Evolutionary conservation across 495 filamentous ascomycete genomes (phyloP).

Genomic region (Penicillium chermesinum): DNA sequence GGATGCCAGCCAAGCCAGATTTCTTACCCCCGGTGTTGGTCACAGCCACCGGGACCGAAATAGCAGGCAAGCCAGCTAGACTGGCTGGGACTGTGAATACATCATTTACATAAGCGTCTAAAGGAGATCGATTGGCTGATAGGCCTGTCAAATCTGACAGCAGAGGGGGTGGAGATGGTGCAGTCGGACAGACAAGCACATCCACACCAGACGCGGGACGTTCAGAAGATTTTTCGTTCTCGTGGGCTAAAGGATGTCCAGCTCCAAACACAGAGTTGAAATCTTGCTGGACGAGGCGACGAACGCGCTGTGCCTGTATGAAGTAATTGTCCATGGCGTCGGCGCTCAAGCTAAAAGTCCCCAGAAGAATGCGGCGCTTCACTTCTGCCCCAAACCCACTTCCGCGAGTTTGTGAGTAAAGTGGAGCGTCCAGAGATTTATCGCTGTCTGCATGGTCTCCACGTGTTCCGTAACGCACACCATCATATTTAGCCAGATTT

Average conservation of each 20-base stretch:
- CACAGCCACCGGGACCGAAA: slow-evolving; percentile 68
- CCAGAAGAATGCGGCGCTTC: slow-evolving; percentile 76
- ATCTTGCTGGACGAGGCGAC: slow-evolving; percentile 75
- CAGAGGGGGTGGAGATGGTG: slow-evolving; percentile 69
- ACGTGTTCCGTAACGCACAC: slow-evolving; percentile 77
- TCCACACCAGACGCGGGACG: slow-evolving; percentile 59
- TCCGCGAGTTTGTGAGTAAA: slow-evolving; percentile 72
- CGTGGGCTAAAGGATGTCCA: slow-evolving; percentile 54
- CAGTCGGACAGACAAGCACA: slow-evolving; percentile 81
- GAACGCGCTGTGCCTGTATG: slow-evolving; percentile 82
- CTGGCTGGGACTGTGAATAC: slow-evolving; percentile 94
- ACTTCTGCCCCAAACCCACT: slow-evolving; percentile 79
- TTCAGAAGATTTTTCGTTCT: slow-evolving; percentile 26
- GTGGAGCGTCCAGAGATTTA: slow-evolving; percentile 41
- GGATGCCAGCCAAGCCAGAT: slow-evolving; percentile 60
- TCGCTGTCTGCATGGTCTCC: slow-evolving; percentile 25
- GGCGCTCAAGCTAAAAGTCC: slow-evolving; percentile 85
- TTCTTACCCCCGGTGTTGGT: slow-evolving; percentile 14
- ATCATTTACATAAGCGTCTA: slow-evolving; percentile 80
- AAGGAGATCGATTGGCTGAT: slow-evolving; percentile 22
- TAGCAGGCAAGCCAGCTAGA: slow-evolving; percentile 82
- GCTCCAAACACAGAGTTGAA: slow-evolving; percentile 73
- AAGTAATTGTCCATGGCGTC: slow-evolving; percentile 96
- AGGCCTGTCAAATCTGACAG: slow-evolving; percentile 46
- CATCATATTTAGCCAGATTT: slow-evolving; percentile 97